Evolutionary conservation across 257 asterid genomes (phyloP).

Genomic region (Craterostigma plantagineum): DNA sequence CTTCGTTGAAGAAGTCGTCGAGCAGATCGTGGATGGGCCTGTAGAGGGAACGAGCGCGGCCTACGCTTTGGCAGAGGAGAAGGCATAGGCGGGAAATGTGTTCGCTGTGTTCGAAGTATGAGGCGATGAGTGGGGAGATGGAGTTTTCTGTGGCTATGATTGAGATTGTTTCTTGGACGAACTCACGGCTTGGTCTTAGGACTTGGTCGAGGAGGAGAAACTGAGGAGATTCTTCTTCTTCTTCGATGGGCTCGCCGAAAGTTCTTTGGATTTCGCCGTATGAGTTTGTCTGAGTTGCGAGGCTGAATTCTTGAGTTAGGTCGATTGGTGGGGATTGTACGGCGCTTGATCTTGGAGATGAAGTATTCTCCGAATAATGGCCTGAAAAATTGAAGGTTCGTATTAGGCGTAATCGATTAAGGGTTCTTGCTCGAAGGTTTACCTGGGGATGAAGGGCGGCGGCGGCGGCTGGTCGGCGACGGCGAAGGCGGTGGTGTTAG

Average conservation of each 20-base stretch:
- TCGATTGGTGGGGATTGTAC: conserved; percentile 60
- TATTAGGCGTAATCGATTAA: too few relatives aligned
- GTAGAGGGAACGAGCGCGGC: conserved; percentile 30
- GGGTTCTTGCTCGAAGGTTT: too few relatives aligned
- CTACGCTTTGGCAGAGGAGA: conserved; percentile 23
- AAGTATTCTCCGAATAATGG: conserved; percentile 26
- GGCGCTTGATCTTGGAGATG: too few relatives aligned
- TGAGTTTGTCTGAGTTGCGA: conserved; percentile 45
- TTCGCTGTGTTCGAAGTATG: conserved; percentile 60
- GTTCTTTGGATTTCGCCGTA: conserved; percentile 42
- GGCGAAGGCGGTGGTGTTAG: too few relatives aligned
- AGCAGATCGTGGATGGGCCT: conserved; percentile 36
- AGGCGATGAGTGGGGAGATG: conserved; percentile 27
- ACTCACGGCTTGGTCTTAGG: conserved; percentile 50
- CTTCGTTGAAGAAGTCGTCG: conserved; percentile 31
- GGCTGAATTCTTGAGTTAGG: conserved; percentile 45
- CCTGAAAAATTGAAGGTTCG: conserved; percentile 19
- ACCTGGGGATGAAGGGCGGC: too few relatives aligned
- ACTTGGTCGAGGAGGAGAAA: conserved; percentile 35
- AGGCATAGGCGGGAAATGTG: conserved; percentile 36
- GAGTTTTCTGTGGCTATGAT: conserved; percentile 18
- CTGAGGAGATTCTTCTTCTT: conserved; percentile 5
- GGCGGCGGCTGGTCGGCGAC: too few relatives aligned
- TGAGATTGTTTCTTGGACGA: conserved; percentile 31
- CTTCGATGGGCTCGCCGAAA: conserved; percentile 14